Percentiles rank a stretch among this genome's conserved stretches.
Conservation (phyloP, 306 rosid genomes). For the Quercus berberidifolia region DNA sequence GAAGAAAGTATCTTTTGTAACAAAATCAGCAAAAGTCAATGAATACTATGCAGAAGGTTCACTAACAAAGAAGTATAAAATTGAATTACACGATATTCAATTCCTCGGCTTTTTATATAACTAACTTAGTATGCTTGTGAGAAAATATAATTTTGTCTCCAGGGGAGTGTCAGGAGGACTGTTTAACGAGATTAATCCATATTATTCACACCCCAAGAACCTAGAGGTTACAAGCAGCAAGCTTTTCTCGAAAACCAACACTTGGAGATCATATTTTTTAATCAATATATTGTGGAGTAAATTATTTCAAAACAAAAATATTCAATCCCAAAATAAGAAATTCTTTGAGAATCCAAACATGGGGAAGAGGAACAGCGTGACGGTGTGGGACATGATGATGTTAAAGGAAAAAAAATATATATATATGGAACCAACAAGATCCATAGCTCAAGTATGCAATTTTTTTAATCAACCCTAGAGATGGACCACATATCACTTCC, state of each 20-base stretch:
- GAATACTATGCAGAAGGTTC: too few relatives aligned
- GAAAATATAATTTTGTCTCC: too few relatives aligned
- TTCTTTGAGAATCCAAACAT: background rate
- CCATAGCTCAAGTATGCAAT: background rate
- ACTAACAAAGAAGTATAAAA: too few relatives aligned
- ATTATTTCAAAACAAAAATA: background rate
- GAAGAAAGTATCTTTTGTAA: too few relatives aligned
- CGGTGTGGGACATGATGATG: conserved; percentile 5
- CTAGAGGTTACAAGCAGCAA: background rate
- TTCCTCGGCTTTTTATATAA: too few relatives aligned
- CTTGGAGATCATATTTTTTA: background rate
- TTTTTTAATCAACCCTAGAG: background rate
- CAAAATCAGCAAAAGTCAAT: too few relatives aligned
- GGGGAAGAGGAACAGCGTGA: background rate
- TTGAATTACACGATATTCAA: too few relatives aligned
- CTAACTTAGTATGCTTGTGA: too few relatives aligned
- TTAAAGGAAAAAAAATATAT: background rate
- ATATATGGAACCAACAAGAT: background rate
- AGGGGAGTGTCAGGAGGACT: too few relatives aligned
- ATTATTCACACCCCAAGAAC: background rate
- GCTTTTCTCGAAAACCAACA: conserved; percentile 1
- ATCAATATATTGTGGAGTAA: background rate
- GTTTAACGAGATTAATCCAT: background rate
- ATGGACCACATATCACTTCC: background rate
- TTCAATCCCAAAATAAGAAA: background rate